These are phyloP conservation scores for Diophrys appendiculata DNA, from an alignment of 73 alveolate species.

Conservation along the genomic window DNA sequence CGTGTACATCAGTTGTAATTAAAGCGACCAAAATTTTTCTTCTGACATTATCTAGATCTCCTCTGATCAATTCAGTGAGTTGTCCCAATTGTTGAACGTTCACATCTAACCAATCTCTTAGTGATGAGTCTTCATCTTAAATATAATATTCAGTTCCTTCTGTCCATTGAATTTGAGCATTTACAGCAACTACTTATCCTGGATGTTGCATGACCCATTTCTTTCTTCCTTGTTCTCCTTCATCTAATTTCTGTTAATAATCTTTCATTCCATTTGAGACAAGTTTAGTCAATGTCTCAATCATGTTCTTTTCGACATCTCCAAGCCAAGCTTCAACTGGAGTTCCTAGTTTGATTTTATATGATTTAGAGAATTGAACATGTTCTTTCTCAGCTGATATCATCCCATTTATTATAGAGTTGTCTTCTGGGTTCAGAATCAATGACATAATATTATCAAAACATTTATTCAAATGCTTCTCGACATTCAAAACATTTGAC, in stretches of 20 bases:
- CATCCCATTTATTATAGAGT: slow-evolving; percentile 85
- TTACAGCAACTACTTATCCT: slow-evolving; percentile 40
- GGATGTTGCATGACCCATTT: slow-evolving; percentile 42
- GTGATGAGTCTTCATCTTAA: slow-evolving; percentile 17
- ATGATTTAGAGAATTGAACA: slow-evolving; percentile 56
- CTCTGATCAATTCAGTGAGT: slow-evolving; percentile 82
- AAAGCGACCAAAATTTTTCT: slow-evolving; percentile 90
- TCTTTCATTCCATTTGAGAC: slow-evolving; percentile 58
- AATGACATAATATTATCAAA: slow-evolving; percentile 86
- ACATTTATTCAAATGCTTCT: slow-evolving; percentile 82
- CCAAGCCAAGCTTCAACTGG: slow-evolving; percentile 21
- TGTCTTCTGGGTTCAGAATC: slow-evolving; percentile 73
- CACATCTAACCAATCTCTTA: slow-evolving; percentile 13
- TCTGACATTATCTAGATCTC: slow-evolving; percentile 73
- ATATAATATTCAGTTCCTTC: slow-evolving; percentile 27
- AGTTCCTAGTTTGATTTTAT: slow-evolving; percentile 44
- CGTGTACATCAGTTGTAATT: slow-evolving; percentile 95
- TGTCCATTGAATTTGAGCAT: slow-evolving; percentile 41
- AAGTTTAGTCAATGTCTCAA: slow-evolving; percentile 45
- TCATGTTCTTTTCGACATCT: slow-evolving; percentile 60
- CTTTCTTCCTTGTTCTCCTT: slow-evolving; percentile 39
- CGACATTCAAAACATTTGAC: slow-evolving; percentile 65
- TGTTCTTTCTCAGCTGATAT: slow-evolving; percentile 93
- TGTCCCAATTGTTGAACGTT: slow-evolving; percentile 16
- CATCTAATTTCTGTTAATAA: slow-evolving; percentile 61